A percentile compares a stretch with the other conserved stretches of the same genome.
Conservation (phyloP, 1,284 basidiomycete species). For the Athelia psychrophila region DNA sequence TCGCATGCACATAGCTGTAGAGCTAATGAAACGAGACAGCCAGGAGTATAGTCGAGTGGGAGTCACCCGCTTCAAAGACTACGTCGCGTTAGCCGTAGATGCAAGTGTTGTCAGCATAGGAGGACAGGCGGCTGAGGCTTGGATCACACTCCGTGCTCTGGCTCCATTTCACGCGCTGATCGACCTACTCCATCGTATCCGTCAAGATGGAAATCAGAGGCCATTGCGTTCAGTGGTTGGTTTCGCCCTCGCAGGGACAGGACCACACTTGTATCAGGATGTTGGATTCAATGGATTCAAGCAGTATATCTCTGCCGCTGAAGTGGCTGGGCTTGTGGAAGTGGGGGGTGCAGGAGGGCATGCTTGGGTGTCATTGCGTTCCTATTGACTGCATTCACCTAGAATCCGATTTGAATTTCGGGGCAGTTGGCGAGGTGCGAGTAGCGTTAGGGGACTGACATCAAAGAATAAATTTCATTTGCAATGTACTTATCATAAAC, state of each 20-base stretch:
- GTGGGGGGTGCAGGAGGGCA: slow-evolving; percentile 19
- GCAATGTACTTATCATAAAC: no score
- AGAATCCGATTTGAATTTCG: no score
- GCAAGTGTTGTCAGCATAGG: neutral
- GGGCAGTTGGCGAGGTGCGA: no score
- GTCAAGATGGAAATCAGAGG: neutral
- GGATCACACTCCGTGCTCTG: neutral
- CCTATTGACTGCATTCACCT: neutral
- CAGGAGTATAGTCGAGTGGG: neutral
- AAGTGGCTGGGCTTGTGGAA: slow-evolving; percentile 17
- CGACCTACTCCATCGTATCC: neutral
- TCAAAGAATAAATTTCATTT: no score
- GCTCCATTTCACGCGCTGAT: neutral
- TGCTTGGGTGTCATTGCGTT: slow-evolving; percentile 21
- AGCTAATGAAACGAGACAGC: neutral
- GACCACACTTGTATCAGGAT: neutral
- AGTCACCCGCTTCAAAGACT: neutral
- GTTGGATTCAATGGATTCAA: slow-evolving; percentile 14
- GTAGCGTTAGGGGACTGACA: no score
- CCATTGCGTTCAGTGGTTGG: neutral
- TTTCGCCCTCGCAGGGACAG: neutral
- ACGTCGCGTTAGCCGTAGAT: neutral
- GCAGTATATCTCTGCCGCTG: slow-evolving; percentile 20
- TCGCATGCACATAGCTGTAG: neutral
- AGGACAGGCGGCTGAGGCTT: neutral